phyloP scores from a whole-genome alignment of 2,329 filamentous ascomycete genomes.

The Exophiala bonariae region DNA sequence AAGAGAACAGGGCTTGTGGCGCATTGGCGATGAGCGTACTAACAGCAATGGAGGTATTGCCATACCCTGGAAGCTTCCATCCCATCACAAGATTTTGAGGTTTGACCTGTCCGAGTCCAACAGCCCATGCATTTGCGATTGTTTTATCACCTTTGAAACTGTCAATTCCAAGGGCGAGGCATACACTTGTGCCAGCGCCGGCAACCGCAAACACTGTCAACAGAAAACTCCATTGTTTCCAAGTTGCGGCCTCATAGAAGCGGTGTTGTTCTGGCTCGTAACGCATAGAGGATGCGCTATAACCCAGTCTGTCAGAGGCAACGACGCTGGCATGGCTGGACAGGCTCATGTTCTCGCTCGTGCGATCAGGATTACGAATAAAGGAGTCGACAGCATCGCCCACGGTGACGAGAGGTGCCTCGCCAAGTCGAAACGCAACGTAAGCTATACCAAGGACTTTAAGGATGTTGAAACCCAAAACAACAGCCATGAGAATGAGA shows the following conservation, averaged over 20 bases:
- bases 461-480: slow-evolving; percentile 25
- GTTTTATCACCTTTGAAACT: slow-evolving; percentile 19
- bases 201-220: slow-evolving; percentile 12
- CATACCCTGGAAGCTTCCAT: slow-evolving; percentile 18
- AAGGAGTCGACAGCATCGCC: slow-evolving; percentile 42
- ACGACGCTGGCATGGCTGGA: slow-evolving; percentile 23
- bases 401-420: slow-evolving; percentile 32
- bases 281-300: slow-evolving; percentile 14
- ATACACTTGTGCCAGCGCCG: slow-evolving; percentile 15
- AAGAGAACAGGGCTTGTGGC: slow-evolving; percentile 37
- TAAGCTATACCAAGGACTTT: slow-evolving; percentile 25
- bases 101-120: slow-evolving; percentile 18
- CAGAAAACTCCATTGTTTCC: slow-evolving; percentile 26
- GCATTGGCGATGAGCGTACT: slow-evolving; percentile 35
- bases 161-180: slow-evolving; percentile 16
- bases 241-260: slow-evolving; percentile 20
- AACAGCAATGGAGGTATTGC: slow-evolving; percentile 16
- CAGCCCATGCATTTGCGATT: slow-evolving; percentile 24
- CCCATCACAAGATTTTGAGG: slow-evolving; percentile 19
- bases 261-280: slow-evolving; percentile 18
- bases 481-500: slow-evolving; percentile 25
- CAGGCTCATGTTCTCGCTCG: slow-evolving; percentile 31
- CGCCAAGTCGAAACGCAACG: slow-evolving; percentile 16
- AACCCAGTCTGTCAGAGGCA: slow-evolving; percentile 18
- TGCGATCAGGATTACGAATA: slow-evolving; percentile 32